phyloP scores from a whole-genome alignment of 1,139 yeast species.

The Petasospora fabianii region DNA sequence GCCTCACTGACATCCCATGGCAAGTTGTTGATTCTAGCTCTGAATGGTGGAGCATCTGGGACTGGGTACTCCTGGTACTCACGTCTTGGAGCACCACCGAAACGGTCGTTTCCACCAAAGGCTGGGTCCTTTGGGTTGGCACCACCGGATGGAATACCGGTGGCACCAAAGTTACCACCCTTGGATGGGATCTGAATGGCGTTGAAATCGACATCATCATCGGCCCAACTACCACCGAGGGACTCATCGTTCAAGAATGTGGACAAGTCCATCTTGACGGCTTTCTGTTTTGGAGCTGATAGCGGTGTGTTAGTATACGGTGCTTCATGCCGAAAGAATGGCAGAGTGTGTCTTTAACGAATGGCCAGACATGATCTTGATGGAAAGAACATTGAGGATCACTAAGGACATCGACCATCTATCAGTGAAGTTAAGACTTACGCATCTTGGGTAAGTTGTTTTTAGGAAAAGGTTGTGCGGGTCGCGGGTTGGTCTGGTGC shows the following conservation, averaged over 20 bases:
- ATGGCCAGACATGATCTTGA: background rate
- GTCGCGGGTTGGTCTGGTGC: background rate
- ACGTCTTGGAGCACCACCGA: slow-evolving; percentile 37
- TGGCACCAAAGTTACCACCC: slow-evolving; percentile 16
- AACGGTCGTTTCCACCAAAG: slow-evolving; percentile 28
- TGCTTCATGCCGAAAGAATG: too few relatives aligned
- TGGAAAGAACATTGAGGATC: background rate
- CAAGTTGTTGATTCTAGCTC: slow-evolving; percentile 82
- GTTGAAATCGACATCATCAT: slow-evolving; percentile 66
- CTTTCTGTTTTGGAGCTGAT: slow-evolving; percentile 50
- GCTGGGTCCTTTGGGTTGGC: slow-evolving; percentile 36
- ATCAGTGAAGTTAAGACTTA: background rate
- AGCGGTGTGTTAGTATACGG: slow-evolving; percentile 2
- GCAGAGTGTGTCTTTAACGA: too few relatives aligned
- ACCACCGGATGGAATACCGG: slow-evolving; percentile 27
- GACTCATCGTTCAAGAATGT: slow-evolving; percentile 51
- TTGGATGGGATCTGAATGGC: slow-evolving; percentile 23
- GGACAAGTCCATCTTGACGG: slow-evolving; percentile 52
- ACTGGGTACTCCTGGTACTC: slow-evolving; percentile 61
- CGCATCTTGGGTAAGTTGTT: background rate
- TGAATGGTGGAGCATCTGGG: slow-evolving; percentile 90
- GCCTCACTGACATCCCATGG: slow-evolving; percentile 80
- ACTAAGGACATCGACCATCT: background rate
- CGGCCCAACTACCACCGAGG: slow-evolving; percentile 71
- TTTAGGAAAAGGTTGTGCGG: background rate